Evolutionary conservation across 1,284 basidiomycete species (phyloP).

Genomic region (Rhodotorula sp.): DNA sequence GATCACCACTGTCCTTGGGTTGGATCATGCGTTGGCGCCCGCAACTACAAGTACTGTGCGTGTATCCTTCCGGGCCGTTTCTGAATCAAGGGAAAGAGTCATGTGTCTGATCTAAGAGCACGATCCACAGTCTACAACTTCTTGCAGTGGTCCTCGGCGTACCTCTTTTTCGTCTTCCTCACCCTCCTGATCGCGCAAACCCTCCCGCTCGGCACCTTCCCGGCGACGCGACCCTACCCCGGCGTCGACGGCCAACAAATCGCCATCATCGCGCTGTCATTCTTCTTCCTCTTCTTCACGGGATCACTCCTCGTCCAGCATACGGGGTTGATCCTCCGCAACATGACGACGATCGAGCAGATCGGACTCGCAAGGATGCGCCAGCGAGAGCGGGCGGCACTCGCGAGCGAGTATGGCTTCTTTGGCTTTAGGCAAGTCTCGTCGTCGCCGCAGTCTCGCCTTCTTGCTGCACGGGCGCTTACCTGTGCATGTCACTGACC

Average conservation of each 20-base stretch:
- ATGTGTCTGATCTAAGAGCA: not conserved
- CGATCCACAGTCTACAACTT: slow-evolving; percentile 57
- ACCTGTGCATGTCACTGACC: no score
- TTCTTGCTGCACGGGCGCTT: rapidly evolving
- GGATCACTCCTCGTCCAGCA: slow-evolving; percentile 61
- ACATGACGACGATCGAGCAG: slow-evolving; percentile 76
- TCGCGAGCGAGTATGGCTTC: slow-evolving; percentile 49
- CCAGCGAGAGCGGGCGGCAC: slow-evolving; percentile 60
- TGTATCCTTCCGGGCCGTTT: not conserved
- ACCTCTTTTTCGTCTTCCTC: slow-evolving; percentile 61
- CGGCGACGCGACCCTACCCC: slow-evolving; percentile 42
- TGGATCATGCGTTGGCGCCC: slow-evolving; percentile 65
- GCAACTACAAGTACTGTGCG: slow-evolving; percentile 62
- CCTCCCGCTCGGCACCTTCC: slow-evolving; percentile 44
- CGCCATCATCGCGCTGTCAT: slow-evolving; percentile 62
- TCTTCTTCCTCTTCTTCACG: slow-evolving; percentile 70
- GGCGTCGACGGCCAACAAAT: slow-evolving; percentile 63
- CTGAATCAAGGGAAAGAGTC: no score
- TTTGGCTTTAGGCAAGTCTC: slow-evolving; percentile 25
- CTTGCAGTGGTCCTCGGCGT: slow-evolving; percentile 59
- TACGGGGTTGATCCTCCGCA: slow-evolving; percentile 60
- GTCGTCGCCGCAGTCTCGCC: no score
- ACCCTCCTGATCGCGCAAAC: slow-evolving; percentile 59
- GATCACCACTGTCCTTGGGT: slow-evolving; percentile 38
- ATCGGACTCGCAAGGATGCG: slow-evolving; percentile 59